phyloP scores from a whole-genome alignment of 495 filamentous ascomycete genomes.

The Elasticomyces elasticus region DNA sequence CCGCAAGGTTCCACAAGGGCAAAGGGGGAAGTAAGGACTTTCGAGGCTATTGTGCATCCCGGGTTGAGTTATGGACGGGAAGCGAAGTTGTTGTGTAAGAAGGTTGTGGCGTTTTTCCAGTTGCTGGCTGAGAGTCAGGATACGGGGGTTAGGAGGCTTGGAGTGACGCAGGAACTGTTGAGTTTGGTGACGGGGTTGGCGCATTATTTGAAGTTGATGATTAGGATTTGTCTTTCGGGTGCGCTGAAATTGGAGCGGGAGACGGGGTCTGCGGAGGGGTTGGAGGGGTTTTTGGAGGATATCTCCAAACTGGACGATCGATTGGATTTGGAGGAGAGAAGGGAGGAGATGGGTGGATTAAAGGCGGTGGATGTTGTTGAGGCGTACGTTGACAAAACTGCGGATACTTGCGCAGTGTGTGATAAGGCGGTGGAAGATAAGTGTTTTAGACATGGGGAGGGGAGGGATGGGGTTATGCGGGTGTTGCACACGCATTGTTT shows the following conservation, averaged over 20 bases:
- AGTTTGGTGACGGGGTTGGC: slow-evolving; percentile 93
- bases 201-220: slow-evolving; percentile 96
- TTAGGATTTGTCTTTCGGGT: slow-evolving; percentile 91
- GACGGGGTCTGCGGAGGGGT: slow-evolving; percentile 56
- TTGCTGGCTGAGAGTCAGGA: slow-evolving; percentile 89
- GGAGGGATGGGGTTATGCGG: slow-evolving; percentile 26
- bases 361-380: too few species aligned
- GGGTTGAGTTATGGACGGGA: slow-evolving; percentile 86
- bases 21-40: slow-evolving; percentile 7
- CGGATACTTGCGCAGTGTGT: slow-evolving; percentile 69
- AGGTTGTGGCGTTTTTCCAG: slow-evolving; percentile 96
- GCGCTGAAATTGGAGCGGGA: slow-evolving; percentile 85
- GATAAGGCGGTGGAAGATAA: slow-evolving; percentile 88
- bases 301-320: slow-evolving; percentile 41
- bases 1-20: slow-evolving; percentile 59
- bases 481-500: slow-evolving; percentile 80
- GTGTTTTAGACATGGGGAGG: slow-evolving; percentile 58
- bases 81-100: slow-evolving; percentile 96
- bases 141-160: slow-evolving; percentile 72
- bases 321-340: too few species aligned
- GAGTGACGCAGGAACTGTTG: slow-evolving; percentile 92
- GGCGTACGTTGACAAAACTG: slow-evolving; percentile 59
- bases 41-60: slow-evolving; percentile 16
- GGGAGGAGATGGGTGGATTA: too few species aligned
- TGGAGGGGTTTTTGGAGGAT: slow-evolving; percentile 71